Conservation (phyloP, 2,329 filamentous ascomycete species). For the Macroventuria anomochaeta region DNA sequence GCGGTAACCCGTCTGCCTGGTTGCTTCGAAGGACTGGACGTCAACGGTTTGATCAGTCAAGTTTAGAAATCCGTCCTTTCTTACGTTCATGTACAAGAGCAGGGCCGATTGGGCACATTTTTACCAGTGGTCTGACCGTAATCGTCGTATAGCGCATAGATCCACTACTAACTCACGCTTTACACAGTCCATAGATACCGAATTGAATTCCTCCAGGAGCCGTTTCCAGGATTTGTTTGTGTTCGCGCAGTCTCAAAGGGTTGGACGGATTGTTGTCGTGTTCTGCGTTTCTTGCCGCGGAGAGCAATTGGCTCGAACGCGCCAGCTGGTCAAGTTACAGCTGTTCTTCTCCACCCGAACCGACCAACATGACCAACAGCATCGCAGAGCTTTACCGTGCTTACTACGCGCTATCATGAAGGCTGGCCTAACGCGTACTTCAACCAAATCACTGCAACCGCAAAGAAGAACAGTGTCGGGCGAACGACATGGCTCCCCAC, state of each 20-base stretch:
- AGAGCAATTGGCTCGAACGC: background rate
- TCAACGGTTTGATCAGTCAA: background rate
- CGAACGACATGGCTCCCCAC: conserved; percentile 2
- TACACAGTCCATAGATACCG: background rate
- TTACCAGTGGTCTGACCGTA: background rate
- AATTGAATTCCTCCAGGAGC: background rate
- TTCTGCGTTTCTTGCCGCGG: background rate
- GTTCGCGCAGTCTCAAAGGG: background rate
- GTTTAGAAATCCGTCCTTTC: background rate
- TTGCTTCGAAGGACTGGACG: background rate
- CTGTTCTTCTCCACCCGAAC: background rate
- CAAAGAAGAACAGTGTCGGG: background rate
- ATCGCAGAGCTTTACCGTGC: background rate
- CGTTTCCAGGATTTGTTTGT: background rate
- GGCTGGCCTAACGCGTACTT: conserved; percentile 2
- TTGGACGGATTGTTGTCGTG: background rate
- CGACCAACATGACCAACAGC: background rate
- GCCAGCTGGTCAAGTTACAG: background rate
- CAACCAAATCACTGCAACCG: background rate
- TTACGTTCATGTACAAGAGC: background rate
- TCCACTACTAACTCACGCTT: background rate
- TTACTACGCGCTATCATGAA: conserved; percentile 4
- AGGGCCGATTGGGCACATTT: background rate
- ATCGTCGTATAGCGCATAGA: background rate
- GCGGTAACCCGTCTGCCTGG: conserved; percentile 11